Conservation (phyloP, 805 yeast species). For the Metschnikowia anglica region DNA sequence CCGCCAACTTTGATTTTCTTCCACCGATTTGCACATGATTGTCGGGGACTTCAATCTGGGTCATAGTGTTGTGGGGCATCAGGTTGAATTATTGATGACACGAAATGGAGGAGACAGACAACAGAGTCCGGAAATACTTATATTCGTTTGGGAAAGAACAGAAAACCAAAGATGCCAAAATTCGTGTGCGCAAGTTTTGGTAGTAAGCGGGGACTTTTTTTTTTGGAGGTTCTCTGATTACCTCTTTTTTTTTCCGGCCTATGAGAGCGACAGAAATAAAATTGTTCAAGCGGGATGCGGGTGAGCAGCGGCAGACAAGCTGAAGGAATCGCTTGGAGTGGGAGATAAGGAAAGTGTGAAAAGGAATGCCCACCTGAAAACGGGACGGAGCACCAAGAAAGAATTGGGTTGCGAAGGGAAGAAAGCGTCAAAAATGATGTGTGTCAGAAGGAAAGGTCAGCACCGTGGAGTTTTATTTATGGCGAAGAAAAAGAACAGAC, state of each 20-base stretch:
- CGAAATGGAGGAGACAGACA: constrained; percentile 7
- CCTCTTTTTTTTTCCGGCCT: constrained; percentile 12
- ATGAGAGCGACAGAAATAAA: constrained; percentile 15
- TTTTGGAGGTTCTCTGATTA: not conserved
- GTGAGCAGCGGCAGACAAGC: not conserved
- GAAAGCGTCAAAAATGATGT: not conserved
- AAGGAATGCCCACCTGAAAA: not conserved
- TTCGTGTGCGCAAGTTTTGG: constrained; percentile 8
- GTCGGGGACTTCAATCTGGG: constrained; percentile 25
- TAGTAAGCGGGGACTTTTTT: constrained; percentile 1
- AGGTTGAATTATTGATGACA: constrained; percentile 3
- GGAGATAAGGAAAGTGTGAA: not conserved
- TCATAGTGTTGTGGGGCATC: constrained; percentile 25
- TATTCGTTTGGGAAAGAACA: not conserved
- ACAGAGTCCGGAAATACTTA: constrained; percentile 1
- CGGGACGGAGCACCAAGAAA: no score
- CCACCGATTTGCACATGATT: constrained; percentile 69
- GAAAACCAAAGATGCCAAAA: not conserved
- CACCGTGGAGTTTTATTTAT: not conserved
- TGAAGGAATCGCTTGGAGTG: constrained; percentile 1
- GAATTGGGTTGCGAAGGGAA: not conserved
- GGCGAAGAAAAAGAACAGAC: not conserved
- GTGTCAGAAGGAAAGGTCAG: not conserved
- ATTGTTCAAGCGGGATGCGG: constrained; percentile 5
- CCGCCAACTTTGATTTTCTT: constrained; percentile 83